phyloP scores from a whole-genome alignment of 768 basidiomycete species.

The Nidularia pulvinata region DNA sequence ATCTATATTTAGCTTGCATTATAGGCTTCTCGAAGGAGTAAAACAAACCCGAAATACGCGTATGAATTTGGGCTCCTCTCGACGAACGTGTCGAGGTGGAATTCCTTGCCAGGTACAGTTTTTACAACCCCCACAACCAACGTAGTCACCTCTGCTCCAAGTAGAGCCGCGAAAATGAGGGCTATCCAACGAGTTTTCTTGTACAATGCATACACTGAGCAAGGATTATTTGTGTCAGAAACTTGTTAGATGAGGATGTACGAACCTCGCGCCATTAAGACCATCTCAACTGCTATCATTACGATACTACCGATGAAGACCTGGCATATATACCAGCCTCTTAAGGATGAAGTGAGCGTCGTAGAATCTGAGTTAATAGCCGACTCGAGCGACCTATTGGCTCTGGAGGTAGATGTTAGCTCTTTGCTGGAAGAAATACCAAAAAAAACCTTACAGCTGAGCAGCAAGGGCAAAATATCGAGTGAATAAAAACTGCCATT shows the following conservation, averaged over 20 bases:
- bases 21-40: too few relatives aligned
- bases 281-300: constrained; percentile 23
- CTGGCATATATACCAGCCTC: constrained; percentile 20
- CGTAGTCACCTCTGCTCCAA: constrained; percentile 15
- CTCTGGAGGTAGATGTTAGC: constrained; percentile 6
- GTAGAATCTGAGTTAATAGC: constrained; percentile 6
- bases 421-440: background rate
- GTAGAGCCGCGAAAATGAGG: constrained; percentile 12
- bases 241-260: background rate
- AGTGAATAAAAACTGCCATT: constrained; percentile 24
- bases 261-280: constrained; percentile 24
- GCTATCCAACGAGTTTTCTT: constrained; percentile 22
- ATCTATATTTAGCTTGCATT: too few relatives aligned
- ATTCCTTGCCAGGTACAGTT: constrained; percentile 12
- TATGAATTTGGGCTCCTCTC: constrained; percentile 14
- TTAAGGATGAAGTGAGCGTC: constrained; percentile 6
- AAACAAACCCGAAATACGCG: constrained; percentile 26
- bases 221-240: too few relatives aligned
- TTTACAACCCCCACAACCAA: constrained; percentile 15
- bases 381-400: constrained; percentile 16
- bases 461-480: constrained; percentile 23
- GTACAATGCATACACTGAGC: constrained; percentile 31
- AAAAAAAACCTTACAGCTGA: constrained; percentile 16
- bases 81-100: constrained; percentile 14
- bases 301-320: constrained; percentile 17